Evolutionary conservation across 2,329 filamentous ascomycete species (phyloP).

Genomic region (Colletotrichum higginsianum): DNA sequence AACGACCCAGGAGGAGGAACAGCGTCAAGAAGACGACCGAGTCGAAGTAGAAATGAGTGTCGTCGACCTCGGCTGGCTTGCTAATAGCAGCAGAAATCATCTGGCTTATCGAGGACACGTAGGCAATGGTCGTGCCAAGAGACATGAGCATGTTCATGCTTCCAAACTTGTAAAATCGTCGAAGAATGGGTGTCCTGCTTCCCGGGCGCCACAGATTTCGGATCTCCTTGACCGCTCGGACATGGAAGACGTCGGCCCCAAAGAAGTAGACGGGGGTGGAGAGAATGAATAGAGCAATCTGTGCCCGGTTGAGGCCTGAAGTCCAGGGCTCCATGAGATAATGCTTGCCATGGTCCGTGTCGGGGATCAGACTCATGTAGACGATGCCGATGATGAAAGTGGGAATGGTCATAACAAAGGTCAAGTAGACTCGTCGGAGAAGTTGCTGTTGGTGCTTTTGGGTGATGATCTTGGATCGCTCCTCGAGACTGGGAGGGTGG

Average conservation of each 20-base stretch:
- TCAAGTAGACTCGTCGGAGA: slow-evolving; percentile 78
- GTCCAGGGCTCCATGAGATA: slow-evolving; percentile 81
- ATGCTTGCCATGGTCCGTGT: slow-evolving; percentile 68
- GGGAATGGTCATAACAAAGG: slow-evolving; percentile 80
- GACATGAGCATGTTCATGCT: slow-evolving; percentile 98
- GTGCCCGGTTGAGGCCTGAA: slow-evolving; percentile 80
- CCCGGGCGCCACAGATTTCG: slow-evolving; percentile 81
- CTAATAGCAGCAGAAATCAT: slow-evolving; percentile 73
- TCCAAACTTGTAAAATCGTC: slow-evolving; percentile 91
- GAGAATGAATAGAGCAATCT: slow-evolving; percentile 85
- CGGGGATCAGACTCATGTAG: slow-evolving; percentile 86
- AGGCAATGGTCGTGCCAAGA: slow-evolving; percentile 89
- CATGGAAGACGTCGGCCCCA: slow-evolving; percentile 88
- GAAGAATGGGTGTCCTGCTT: slow-evolving; percentile 79
- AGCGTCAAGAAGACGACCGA: slow-evolving; percentile 93
- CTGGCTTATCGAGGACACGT: slow-evolving; percentile 85
- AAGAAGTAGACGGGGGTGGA: slow-evolving; percentile 91
- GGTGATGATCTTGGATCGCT: slow-evolving; percentile 82
- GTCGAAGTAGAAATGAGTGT: slow-evolving; percentile 84
- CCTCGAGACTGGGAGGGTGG: slow-evolving; percentile 86
- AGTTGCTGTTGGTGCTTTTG: slow-evolving; percentile 78
- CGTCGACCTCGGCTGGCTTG: slow-evolving; percentile 56
- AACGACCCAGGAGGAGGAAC: slow-evolving; percentile 82
- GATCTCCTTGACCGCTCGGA: slow-evolving; percentile 84
- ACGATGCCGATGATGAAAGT: slow-evolving; percentile 91